A percentile compares a stretch with the other conserved stretches of the same genome.
phyloP scores from a whole-genome alignment of 495 filamentous ascomycete genomes.

The Stereocaulon alpinum region DNA sequence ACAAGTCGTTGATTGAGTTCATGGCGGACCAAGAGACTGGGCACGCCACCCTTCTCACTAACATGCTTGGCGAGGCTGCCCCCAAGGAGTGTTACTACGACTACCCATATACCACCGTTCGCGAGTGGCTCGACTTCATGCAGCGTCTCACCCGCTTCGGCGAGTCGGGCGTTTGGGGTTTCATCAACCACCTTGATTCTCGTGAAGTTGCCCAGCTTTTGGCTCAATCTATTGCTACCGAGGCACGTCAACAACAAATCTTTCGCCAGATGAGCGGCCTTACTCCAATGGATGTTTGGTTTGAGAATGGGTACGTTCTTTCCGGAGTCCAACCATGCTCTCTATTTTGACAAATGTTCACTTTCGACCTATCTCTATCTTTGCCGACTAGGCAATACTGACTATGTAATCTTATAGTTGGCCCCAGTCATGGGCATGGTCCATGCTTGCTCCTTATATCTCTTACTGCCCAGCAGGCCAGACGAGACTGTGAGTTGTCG shows the following conservation, averaged over 20 bases:
- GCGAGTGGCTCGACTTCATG: conserved; percentile 75
- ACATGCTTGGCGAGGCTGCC: conserved; percentile 68
- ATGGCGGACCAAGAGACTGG: conserved; percentile 83
- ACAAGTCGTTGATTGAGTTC: conserved; percentile 63
- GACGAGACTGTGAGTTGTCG: conserved; percentile 44
- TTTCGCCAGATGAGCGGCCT: conserved; percentile 82
- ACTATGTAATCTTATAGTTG: background rate
- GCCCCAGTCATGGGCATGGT: conserved; percentile 84
- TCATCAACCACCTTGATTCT: conserved; percentile 69
- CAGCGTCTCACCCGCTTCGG: conserved; percentile 78
- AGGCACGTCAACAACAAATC: conserved; percentile 78
- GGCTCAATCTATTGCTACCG: conserved; percentile 67
- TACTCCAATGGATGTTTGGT: conserved; percentile 80
- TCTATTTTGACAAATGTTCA: no score
- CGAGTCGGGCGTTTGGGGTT: conserved; percentile 77
- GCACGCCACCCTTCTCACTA: conserved; percentile 67
- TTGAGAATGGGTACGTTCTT: conserved; percentile 52
- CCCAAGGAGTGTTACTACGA: conserved; percentile 71
- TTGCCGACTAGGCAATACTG: background rate
- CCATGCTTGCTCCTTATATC: conserved; percentile 75
- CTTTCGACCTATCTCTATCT: no score
- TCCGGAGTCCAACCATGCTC: no score
- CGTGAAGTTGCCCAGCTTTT: conserved; percentile 65
- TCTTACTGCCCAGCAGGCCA: conserved; percentile 62
- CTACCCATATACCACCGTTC: conserved; percentile 69